These are phyloP conservation scores for Psilocybe tampanensis DNA, from an alignment of 768 basidiomycete genomes.

Conservation along the genomic window DNA sequence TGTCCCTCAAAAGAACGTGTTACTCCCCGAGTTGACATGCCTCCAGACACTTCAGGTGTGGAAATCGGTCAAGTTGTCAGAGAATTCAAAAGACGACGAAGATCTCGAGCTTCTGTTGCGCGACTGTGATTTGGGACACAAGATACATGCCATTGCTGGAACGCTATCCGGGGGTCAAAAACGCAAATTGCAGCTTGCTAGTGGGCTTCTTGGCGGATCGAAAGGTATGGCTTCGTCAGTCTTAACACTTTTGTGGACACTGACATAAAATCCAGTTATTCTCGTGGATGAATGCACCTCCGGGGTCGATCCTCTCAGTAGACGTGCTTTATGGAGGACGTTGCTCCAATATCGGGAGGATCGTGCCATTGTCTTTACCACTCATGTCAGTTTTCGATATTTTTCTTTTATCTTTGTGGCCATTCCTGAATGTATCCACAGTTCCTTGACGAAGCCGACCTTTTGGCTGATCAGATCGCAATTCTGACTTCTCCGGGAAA, in stretches of 20 bases:
- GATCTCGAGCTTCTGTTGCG: slow-evolving; percentile 65
- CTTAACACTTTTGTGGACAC: not conserved
- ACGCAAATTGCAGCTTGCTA: slow-evolving; percentile 78
- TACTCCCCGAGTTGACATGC: slow-evolving; percentile 77
- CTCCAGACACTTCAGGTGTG: slow-evolving; percentile 74
- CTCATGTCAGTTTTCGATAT: slow-evolving; percentile 51
- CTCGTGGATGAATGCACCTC: slow-evolving; percentile 76
- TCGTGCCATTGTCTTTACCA: slow-evolving; percentile 75
- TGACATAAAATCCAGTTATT: slow-evolving; percentile 36
- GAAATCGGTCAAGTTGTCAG: slow-evolving; percentile 69
- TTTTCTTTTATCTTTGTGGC: not conserved
- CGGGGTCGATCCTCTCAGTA: slow-evolving; percentile 79
- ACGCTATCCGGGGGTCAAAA: slow-evolving; percentile 82
- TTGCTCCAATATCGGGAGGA: slow-evolving; percentile 67
- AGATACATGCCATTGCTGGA: slow-evolving; percentile 65
- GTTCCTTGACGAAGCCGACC: slow-evolving; percentile 81
- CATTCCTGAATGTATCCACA: slow-evolving; percentile 20
- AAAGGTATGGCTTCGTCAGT: slow-evolving; percentile 48
- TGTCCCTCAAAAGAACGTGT: slow-evolving; percentile 82
- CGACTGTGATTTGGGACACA: slow-evolving; percentile 74
- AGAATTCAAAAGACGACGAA: slow-evolving; percentile 45
- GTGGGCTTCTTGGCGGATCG: slow-evolving; percentile 77
- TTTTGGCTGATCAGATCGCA: slow-evolving; percentile 77
- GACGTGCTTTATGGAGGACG: slow-evolving; percentile 77
- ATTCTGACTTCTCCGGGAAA: slow-evolving; percentile 77